Conservation (phyloP, 2,329 filamentous ascomycete genomes). For the Lithohypha guttulata region DNA sequence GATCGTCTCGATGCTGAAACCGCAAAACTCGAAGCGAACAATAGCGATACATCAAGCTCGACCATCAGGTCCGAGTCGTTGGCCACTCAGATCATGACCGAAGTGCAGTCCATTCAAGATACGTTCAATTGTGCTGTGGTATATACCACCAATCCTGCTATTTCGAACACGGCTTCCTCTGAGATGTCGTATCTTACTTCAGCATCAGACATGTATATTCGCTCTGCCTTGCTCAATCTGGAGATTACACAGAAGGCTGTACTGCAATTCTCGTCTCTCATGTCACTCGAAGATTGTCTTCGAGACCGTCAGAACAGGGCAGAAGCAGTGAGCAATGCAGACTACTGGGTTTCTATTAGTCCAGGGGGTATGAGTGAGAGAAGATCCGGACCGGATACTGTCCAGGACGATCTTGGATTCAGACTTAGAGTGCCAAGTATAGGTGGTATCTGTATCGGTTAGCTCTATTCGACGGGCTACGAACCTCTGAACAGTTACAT, state of each 20-base stretch:
- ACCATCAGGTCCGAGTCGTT: background rate
- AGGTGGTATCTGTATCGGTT: background rate
- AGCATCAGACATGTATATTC: background rate
- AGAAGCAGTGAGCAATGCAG: conserved; percentile 22
- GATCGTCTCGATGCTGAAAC: conserved; percentile 37
- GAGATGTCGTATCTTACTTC: conserved; percentile 5
- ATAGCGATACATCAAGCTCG: background rate
- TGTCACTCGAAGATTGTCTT: conserved; percentile 26
- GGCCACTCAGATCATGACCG: conserved; percentile 13
- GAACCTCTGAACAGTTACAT: too few species aligned
- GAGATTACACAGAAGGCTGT: conserved; percentile 30
- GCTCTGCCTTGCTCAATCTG: conserved; percentile 26
- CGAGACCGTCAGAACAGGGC: conserved; percentile 29
- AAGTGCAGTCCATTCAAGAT: conserved; percentile 28
- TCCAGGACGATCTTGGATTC: background rate
- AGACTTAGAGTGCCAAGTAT: background rate
- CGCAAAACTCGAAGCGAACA: conserved; percentile 25
- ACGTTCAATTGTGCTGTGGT: conserved; percentile 31
- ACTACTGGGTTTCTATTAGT: background rate
- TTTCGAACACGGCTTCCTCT: conserved; percentile 9
- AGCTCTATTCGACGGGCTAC: too few species aligned
- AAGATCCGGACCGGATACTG: background rate
- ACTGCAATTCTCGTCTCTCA: conserved; percentile 27
- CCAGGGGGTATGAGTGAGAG: background rate
- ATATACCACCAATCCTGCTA: conserved; percentile 25